phyloP scores from a whole-genome alignment of 768 basidiomycete species.

The Serendipita vermifera region DNA sequence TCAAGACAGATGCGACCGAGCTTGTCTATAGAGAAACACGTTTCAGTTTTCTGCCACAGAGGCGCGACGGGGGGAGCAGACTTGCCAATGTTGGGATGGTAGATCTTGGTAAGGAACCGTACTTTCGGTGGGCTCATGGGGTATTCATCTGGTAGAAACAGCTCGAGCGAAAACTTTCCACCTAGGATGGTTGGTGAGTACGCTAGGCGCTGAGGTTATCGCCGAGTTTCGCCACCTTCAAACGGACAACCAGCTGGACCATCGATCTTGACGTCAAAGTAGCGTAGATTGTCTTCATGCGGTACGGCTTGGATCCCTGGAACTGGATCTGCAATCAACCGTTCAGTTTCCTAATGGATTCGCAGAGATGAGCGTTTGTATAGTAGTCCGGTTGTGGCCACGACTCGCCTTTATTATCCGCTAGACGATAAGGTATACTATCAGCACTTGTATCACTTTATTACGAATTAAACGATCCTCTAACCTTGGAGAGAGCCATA shows the following conservation, averaged over 20 bases:
- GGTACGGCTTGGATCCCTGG: slow-evolving; percentile 93
- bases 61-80: slow-evolving; percentile 8
- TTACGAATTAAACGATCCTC: too few relatives aligned
- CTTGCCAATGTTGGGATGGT: slow-evolving; percentile 98
- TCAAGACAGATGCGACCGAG: slow-evolving; percentile 97
- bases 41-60: background rate
- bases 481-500: too few relatives aligned
- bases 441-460: too few relatives aligned
- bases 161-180: slow-evolving; percentile 88
- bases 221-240: slow-evolving; percentile 35
- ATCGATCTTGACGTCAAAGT: slow-evolving; percentile 96
- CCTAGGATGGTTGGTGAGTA: slow-evolving; percentile 32
- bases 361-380: background rate
- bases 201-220: background rate
- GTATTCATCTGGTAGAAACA: slow-evolving; percentile 98
- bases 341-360: slow-evolving; percentile 78
- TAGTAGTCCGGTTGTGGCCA: background rate
- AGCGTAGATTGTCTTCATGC: slow-evolving; percentile 93
- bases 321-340: slow-evolving; percentile 89
- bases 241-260: slow-evolving; percentile 94
- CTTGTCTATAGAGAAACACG: slow-evolving; percentile 51
- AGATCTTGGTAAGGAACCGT: slow-evolving; percentile 93
- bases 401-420: slow-evolving; percentile 15
- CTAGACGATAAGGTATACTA: slow-evolving; percentile 9
- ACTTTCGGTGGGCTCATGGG: slow-evolving; percentile 99